Base-by-base conservation (phyloP, 768 basidiomycete genomes). In the Auricularia sp. region DNA sequence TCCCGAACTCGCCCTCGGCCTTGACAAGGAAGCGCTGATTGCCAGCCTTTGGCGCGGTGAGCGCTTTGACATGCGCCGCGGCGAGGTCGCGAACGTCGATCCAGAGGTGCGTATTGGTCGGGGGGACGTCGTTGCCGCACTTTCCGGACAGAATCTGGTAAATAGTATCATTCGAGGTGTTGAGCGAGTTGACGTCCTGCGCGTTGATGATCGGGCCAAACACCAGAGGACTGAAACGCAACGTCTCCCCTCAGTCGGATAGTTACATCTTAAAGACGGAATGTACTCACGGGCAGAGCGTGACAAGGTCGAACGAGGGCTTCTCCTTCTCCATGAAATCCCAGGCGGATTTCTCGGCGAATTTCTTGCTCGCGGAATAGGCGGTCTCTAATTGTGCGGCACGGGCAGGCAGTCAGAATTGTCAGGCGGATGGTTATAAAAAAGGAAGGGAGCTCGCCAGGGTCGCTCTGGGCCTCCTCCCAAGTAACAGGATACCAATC, bases 61-160 rank as follows among this genome's bases (percentile, higher is more conserved):
- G 71, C 3, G 84, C 83, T 4, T 75, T 71, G 0, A 78, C 77
- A 68, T 88, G 86, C 0, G 81, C 84, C 16, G 74, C 71, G 0
- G 81, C 84, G 39, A 84, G 70, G 69, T 86, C 84, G 5, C 84
- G 79, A 5, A 85, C 84, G 61, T 86, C 82, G 35, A 82, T 69
- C 77, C 79, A 83, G 29, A 68, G 65, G 14, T 59, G 56, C 56
- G 23, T 14, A 0, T 18, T 29, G 23, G 56, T 59, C 23, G 21
- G 21, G 11, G 56, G 56, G 3, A 59, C 56, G 47, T 21, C 47
- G 0, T 59, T 29, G 3, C 14, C 34, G 56, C 16, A 12, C 12
- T 60, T 35, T 59, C 64, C 64, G 16, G 12, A 35, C 1, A 64
- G 58, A 34, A 64, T 42, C 16, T 64, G 36, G n/a, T 33, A 64